Percentiles rank a stretch among this genome's conserved stretches.
These are phyloP conservation scores for Pseudocercospora pini-densiflorae DNA, from an alignment of 2,329 filamentous ascomycete genomes.

Conservation along the genomic window DNA sequence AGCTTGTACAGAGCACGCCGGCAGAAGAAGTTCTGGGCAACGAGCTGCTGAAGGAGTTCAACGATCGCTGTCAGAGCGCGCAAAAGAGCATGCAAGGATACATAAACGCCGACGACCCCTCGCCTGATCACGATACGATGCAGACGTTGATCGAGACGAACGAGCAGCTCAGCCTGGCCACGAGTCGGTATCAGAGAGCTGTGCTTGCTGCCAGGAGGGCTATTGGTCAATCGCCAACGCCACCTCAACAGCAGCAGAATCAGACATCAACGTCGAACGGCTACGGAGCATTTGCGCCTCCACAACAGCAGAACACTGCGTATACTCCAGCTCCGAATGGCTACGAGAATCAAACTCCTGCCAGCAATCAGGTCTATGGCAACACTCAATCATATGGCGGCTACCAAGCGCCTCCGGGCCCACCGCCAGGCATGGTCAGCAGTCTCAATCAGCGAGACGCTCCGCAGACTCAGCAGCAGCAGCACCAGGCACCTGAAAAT, in stretches of 20 bases:
- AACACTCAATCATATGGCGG: constrained; percentile 9
- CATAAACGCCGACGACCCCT: constrained; percentile 77
- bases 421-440: constrained; percentile 26
- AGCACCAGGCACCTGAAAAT: constrained; percentile 34
- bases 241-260: constrained; percentile 15
- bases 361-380: constrained; percentile 9
- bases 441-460: constrained; percentile 18
- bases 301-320: constrained; percentile 14
- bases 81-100: constrained; percentile 82
- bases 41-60: constrained; percentile 92
- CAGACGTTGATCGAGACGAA: constrained; percentile 92
- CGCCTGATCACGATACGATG: constrained; percentile 92
- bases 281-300: constrained; percentile 22
- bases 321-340: constrained; percentile 11
- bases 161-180: constrained; percentile 81
- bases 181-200: constrained; percentile 83
- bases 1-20: constrained; percentile 86
- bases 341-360: not conserved
- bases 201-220: constrained; percentile 63
- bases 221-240: constrained; percentile 37
- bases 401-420: constrained; percentile 31
- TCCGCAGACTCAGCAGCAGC: constrained; percentile 16
- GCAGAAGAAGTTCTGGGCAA: constrained; percentile 75
- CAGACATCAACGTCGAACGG: constrained; percentile 15
- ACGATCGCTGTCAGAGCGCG: constrained; percentile 80